Base-by-base conservation (phyloP, 73 alveolate species). In the Paramecium caudatum region DNA sequence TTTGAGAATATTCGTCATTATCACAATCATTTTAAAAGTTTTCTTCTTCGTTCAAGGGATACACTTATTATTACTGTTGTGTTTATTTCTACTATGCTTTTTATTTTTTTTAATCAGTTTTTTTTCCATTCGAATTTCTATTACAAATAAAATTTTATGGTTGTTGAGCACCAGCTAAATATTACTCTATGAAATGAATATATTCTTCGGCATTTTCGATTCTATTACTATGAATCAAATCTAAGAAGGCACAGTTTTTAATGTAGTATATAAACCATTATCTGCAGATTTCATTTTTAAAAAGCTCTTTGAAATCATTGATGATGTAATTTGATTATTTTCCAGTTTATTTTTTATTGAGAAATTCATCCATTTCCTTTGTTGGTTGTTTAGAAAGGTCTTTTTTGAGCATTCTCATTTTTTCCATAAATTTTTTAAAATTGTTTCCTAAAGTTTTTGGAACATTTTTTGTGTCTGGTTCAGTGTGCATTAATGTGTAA, bases 381-480 rank as follows among this genome's bases (percentile, higher is more conserved):
- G 36, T n/a, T n/a, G n/a, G n/a, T n/a, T n/a, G n/a, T n/a, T n/a
- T n/a, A n/a, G n/a, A n/a, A n/a, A n/a, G n/a, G n/a, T n/a, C n/a
- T n/a, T n/a, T n/a, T n/a, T n/a, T n/a, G n/a, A n/a, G n/a, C n/a
- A n/a, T n/a, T n/a, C n/a, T n/a, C n/a, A n/a, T n/a, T n/a, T n/a
- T n/a, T n/a, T n/a, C 36, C 47, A 68, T 37, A 68, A 34, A 68
- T 49, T 68, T 68, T 68, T 16, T 68, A 32, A 68, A 34, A 36
- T 34, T 34, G 50, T 68, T 68, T 30, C 84, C 84, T 17, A 68
- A 68, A 32, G 84, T 68, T 17, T 68, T 68, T 15, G 84, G 84
- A 32, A 37, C 34, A 34, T 68, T 68, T 34, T 68, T 68, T 3
- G 84, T 32, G 13, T 68, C 34, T 13, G 36, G 2, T 3, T 68